These are phyloP conservation scores for Chrysoporthe austroafricana DNA, from an alignment of 2,329 filamentous ascomycete genomes.

Conservation along the genomic window DNA sequence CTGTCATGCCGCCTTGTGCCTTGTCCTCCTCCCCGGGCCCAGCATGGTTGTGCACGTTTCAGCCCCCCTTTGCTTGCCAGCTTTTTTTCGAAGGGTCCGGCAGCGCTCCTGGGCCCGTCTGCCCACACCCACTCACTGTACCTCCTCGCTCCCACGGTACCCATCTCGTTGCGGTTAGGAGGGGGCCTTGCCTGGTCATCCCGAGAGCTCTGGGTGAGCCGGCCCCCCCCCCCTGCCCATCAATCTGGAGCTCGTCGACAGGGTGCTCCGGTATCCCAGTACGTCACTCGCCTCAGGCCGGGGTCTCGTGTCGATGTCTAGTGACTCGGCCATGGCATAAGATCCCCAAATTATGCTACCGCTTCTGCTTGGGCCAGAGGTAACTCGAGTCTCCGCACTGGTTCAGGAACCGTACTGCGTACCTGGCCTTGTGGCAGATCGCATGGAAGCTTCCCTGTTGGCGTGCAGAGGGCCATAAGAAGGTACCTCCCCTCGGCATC, in stretches of 20 bases:
- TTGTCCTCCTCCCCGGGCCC: constrained; percentile 34
- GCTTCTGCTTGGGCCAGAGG: constrained; percentile 52
- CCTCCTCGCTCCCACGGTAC: constrained; percentile 14
- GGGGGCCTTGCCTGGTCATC: constrained; percentile 15
- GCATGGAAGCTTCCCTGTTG: constrained; percentile 51
- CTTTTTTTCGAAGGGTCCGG: background rate
- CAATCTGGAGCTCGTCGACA: constrained; percentile 34
- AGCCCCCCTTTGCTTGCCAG: constrained; percentile 35
- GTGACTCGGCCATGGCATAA: constrained; percentile 58
- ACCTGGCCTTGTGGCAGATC: constrained; percentile 51
- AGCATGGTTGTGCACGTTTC: constrained; percentile 51
- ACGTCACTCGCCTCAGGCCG: constrained; percentile 47
- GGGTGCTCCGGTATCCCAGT: constrained; percentile 34
- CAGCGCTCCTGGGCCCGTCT: background rate
- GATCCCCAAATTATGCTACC: constrained; percentile 63
- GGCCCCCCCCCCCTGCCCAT: constrained; percentile 40
- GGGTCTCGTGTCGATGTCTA: constrained; percentile 56
- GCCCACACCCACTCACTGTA: constrained; percentile 19
- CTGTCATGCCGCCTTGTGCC: constrained; percentile 45
- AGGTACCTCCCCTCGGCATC: constrained; percentile 46
- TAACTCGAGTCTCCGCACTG: constrained; percentile 46
- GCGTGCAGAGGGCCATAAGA: constrained; percentile 45
- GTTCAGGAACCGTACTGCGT: constrained; percentile 49
- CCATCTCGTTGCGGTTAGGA: constrained; percentile 17
- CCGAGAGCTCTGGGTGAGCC: constrained; percentile 12